Base-by-base conservation (phyloP, 2,329 filamentous ascomycete species). In the Leptographium galeiforme region DNA sequence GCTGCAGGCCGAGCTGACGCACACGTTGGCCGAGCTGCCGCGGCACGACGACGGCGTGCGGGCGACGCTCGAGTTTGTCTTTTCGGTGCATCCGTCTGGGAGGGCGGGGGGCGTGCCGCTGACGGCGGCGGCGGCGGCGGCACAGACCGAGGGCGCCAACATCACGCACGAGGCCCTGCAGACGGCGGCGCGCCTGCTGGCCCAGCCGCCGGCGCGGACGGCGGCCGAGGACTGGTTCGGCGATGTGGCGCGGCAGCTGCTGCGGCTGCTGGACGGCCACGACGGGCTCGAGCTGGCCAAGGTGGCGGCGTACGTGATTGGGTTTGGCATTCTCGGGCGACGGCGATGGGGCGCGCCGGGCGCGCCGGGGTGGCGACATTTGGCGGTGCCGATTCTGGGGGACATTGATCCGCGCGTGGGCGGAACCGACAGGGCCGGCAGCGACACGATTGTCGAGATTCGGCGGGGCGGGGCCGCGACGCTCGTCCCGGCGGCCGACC, bases 81-180 rank as follows among this genome's bases (percentile, higher is more conserved):
- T 86, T 54, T 76, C 82, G 1, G 79, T 85, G 8, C 83, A 86
- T 56, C 78, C 83, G 0, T 73, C 76, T 56, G 72, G 69, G 5
- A 25, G 5, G 25, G 25, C 5, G 25, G 25, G 25, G 25, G 25
- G 25, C 25, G 25, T 25, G 25, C 25, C 25, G 58, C 71, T 74
- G 53, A 67, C 68, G 1, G 64, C 68, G 58, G 71, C 74, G 53
- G 67, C 68, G 1, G 64, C 68, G 2, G 61, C 62, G 5, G 70
- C 74, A 1, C 76, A 78, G 59, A 80, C 77, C 52, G 69, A 74
- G 62, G 79, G 81, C 1, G 76, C 81, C 6, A 77, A 76, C 44
- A 83, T 88, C 53, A 84, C 84, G 0, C 76, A 84, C 36, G 83
- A 88, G 62, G 82, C 82, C 1, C 69, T 87, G 39, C 76, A 76